These are phyloP conservation scores for Phytophthora idaei DNA, from an alignment of 352 stramenopile species.

Conservation along the genomic window DNA sequence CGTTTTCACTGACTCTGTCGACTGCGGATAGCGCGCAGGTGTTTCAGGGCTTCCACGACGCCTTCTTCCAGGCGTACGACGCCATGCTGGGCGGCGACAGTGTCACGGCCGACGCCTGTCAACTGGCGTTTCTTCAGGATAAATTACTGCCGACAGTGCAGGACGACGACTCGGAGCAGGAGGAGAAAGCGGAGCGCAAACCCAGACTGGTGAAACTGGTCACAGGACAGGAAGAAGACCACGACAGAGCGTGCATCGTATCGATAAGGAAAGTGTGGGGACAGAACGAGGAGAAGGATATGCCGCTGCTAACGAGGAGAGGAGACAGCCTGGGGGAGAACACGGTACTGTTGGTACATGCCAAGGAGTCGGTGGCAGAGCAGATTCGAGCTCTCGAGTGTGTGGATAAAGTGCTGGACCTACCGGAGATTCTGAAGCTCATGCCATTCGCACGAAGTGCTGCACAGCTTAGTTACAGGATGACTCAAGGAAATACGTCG, in stretches of 20 bases:
- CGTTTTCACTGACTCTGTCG: conserved; percentile 48
- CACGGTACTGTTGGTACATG: conserved; percentile 68
- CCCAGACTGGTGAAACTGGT: conserved; percentile 65
- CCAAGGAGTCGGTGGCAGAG: conserved; percentile 34
- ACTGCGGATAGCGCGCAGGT: conserved; percentile 42
- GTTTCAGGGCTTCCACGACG: conserved; percentile 58
- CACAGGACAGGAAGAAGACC: conserved; percentile 16
- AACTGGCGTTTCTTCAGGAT: conserved; percentile 69
- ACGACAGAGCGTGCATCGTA: conserved; percentile 56
- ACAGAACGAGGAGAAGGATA: conserved; percentile 44
- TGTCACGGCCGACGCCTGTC: conserved; percentile 62
- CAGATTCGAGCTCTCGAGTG: conserved; percentile 51
- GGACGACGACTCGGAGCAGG: conserved; percentile 33
- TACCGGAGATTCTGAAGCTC: conserved; percentile 72
- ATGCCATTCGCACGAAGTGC: conserved; percentile 69
- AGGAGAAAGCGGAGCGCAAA: conserved; percentile 31
- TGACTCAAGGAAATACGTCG: conserved; percentile 10
- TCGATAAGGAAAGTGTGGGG: conserved; percentile 45
- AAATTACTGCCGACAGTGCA: conserved; percentile 52
- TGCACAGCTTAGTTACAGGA: conserved; percentile 44
- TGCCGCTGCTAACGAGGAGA: conserved; percentile 60
- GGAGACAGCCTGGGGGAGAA: conserved; percentile 41
- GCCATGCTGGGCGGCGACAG: conserved; percentile 63
- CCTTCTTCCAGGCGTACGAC: conserved; percentile 74
- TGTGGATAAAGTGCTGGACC: conserved; percentile 47